Conservation (phyloP, 2,329 filamentous ascomycete genomes). For the Neonectria coccinea region DNA sequence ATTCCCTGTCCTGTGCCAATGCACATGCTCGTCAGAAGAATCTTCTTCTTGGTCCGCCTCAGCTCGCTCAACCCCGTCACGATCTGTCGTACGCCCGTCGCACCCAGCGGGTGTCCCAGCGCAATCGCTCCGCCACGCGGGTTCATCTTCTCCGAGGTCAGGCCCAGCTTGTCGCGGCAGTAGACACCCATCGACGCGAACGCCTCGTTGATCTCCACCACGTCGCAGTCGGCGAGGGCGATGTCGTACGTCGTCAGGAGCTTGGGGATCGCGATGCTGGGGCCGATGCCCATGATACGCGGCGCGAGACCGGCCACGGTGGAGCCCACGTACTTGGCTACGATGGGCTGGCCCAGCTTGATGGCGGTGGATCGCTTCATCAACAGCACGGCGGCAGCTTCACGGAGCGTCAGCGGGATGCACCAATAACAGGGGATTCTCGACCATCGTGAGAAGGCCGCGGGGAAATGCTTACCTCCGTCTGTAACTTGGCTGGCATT, state of each 20-base stretch:
- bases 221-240: conserved; percentile 83
- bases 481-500: conserved; percentile 97
- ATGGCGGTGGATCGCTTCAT: conserved; percentile 95
- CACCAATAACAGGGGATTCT: background rate
- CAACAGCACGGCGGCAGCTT: conserved; percentile 85
- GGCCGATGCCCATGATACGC: conserved; percentile 96
- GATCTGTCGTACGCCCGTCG: conserved; percentile 83
- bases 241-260: conserved; percentile 84
- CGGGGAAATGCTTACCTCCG: conserved; percentile 67
- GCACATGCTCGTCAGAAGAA: conserved; percentile 93
- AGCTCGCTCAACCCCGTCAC: conserved; percentile 91
- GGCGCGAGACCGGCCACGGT: conserved; percentile 92
- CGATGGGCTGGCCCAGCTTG: conserved; percentile 87
- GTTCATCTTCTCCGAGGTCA: conserved; percentile 84
- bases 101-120: conserved; percentile 83
- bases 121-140: conserved; percentile 85
- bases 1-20: conserved; percentile 77
- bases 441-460: background rate
- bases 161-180: conserved; percentile 78
- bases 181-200: conserved; percentile 99
- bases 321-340: conserved; percentile 94
- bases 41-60: conserved; percentile 87
- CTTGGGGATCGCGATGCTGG: conserved; percentile 81
- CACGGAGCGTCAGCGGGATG: conserved; percentile 26
- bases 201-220: conserved; percentile 96